Evolutionary conservation across 352 stramenopile genomes (phyloP).

Genomic region (Phytophthora fragariaefolia): DNA sequence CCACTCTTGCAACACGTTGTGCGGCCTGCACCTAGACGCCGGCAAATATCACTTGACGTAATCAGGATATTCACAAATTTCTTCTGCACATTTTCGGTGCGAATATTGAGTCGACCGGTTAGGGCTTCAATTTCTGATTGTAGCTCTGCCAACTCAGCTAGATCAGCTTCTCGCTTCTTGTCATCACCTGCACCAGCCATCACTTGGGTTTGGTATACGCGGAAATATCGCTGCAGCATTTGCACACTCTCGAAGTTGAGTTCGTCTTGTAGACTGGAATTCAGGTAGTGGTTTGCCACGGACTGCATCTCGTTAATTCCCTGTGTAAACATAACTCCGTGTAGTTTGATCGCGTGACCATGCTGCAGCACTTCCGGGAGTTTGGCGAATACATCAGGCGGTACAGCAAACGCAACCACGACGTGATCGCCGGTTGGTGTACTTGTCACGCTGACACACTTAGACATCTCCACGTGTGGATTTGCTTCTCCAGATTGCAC

Average conservation of each 20-base stretch:
- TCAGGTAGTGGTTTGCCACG: slow-evolving; percentile 87
- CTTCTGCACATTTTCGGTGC: slow-evolving; percentile 76
- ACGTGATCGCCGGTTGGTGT: slow-evolving; percentile 60
- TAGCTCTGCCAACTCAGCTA: slow-evolving; percentile 53
- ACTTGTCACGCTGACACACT: slow-evolving; percentile 74
- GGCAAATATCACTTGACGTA: slow-evolving; percentile 88
- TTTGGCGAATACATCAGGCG: slow-evolving; percentile 55
- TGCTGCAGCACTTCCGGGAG: slow-evolving; percentile 71
- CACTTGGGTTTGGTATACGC: slow-evolving; percentile 77
- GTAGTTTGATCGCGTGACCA: slow-evolving; percentile 75
- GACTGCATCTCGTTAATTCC: slow-evolving; percentile 96
- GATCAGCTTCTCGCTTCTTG: slow-evolving; percentile 35
- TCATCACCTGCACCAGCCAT: slow-evolving; percentile 32
- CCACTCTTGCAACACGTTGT: slow-evolving; percentile 98
- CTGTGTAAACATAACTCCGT: slow-evolving; percentile 88
- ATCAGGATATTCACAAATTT: slow-evolving; percentile 91
- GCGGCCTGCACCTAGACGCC: slow-evolving; percentile 90
- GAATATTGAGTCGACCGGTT: slow-evolving; percentile 59
- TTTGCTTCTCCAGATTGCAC: slow-evolving; percentile 60
- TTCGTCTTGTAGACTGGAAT: slow-evolving; percentile 86
- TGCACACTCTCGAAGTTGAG: slow-evolving; percentile 83
- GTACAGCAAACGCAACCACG: slow-evolving; percentile 75
- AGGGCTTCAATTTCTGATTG: slow-evolving; percentile 67
- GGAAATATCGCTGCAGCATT: slow-evolving; percentile 76
- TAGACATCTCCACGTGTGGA: slow-evolving; percentile 68